Conservation (phyloP, 371 early-diverging fungal species). For the Massospora cicadina region DNA sequence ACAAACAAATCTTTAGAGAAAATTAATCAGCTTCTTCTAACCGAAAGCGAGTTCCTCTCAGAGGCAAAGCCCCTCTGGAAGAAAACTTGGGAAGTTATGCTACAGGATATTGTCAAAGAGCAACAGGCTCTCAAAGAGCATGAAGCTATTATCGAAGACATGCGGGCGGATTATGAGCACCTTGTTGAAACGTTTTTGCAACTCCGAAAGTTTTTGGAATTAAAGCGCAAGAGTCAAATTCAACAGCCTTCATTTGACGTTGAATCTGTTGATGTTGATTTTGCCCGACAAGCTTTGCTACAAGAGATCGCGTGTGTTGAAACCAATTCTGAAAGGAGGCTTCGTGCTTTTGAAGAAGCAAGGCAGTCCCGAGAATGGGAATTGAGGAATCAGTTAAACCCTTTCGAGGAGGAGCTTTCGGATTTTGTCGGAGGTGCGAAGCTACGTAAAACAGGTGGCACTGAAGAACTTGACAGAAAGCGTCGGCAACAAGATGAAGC, state of each 20-base stretch:
- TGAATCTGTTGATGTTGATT: conserved; percentile 38
- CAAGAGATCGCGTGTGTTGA: conserved; percentile 46
- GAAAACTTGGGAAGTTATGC: conserved; percentile 57
- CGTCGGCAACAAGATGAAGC: conserved; percentile 37
- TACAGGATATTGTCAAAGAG: conserved; percentile 57
- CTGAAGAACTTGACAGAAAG: conserved; percentile 40
- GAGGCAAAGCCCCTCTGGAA: conserved; percentile 50
- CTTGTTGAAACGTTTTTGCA: conserved; percentile 34
- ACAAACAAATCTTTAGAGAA: conserved; percentile 25
- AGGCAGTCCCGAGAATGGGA: conserved; percentile 44
- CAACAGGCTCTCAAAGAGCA: conserved; percentile 60
- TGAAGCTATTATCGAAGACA: conserved; percentile 38
- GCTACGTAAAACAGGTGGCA: conserved; percentile 48
- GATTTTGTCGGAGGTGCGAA: conserved; percentile 39
- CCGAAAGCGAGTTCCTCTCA: conserved; percentile 23
- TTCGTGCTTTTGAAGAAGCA: conserved; percentile 46
- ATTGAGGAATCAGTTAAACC: conserved; percentile 37
- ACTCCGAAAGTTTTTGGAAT: conserved; percentile 32
- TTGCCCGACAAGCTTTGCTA: conserved; percentile 37
- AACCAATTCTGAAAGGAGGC: conserved; percentile 38
- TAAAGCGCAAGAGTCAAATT: conserved; percentile 24
- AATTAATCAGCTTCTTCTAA: conserved; percentile 17
- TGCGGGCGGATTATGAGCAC: conserved; percentile 39
- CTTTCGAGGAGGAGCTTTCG: conserved; percentile 48
- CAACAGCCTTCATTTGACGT: conserved; percentile 30